Percentiles rank a stretch among this genome's conserved stretches.
Conservation (phyloP, 2,329 filamentous ascomycete genomes). For the Pyrenochaeta sp. region DNA sequence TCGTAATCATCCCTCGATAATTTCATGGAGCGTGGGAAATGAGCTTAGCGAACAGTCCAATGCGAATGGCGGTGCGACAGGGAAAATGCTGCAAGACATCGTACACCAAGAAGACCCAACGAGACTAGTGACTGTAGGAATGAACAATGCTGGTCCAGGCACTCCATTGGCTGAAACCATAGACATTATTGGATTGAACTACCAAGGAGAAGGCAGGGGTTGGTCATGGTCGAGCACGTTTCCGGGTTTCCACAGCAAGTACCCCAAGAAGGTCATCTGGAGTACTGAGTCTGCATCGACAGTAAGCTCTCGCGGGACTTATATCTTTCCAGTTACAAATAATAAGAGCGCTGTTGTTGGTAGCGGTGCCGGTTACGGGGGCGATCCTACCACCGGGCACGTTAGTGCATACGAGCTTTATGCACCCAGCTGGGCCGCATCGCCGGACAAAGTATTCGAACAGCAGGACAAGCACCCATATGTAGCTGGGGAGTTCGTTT, state of each 20-base stretch:
- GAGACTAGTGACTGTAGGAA: constrained; percentile 54
- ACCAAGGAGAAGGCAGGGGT: constrained; percentile 60
- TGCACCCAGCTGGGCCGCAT: constrained; percentile 55
- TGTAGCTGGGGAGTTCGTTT: constrained; percentile 63
- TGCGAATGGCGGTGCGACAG: constrained; percentile 45
- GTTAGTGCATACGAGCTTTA: constrained; percentile 63
- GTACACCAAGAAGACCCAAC: constrained; percentile 57
- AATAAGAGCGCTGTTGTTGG: constrained; percentile 49
- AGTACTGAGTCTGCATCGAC: constrained; percentile 44
- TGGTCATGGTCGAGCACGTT: constrained; percentile 34
- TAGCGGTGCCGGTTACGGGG: constrained; percentile 39
- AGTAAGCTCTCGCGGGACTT: constrained; percentile 60
- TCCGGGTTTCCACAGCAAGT: constrained; percentile 53
- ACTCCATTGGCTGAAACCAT: constrained; percentile 51
- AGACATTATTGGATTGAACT: constrained; percentile 62
- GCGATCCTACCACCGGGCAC: constrained; percentile 44
- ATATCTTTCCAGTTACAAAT: constrained; percentile 60
- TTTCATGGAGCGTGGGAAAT: constrained; percentile 64
- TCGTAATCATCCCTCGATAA: constrained; percentile 63
- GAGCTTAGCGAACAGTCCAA: constrained; percentile 60
- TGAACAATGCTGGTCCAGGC: constrained; percentile 57
- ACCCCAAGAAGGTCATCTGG: constrained; percentile 55
- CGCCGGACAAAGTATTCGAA: constrained; percentile 62
- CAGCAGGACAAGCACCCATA: constrained; percentile 57
- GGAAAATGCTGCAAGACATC: constrained; percentile 47